These are phyloP conservation scores for Hymenoscyphus occultus DNA, from an alignment of 2,329 filamentous ascomycete genomes.

Conservation along the genomic window DNA sequence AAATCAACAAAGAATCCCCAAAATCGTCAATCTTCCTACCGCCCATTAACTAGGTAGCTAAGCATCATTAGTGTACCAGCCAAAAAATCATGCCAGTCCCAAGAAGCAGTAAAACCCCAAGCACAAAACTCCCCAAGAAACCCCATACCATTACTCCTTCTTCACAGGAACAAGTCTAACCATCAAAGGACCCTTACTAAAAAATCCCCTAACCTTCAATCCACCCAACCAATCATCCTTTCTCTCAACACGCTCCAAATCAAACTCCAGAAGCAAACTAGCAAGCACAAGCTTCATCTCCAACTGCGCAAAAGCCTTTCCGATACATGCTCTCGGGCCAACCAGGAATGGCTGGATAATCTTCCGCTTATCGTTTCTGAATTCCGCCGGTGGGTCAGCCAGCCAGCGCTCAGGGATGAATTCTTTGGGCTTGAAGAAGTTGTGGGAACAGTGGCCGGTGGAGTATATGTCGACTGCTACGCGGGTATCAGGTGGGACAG, in stretches of 20 bases:
- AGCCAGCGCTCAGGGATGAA: constrained; percentile 32
- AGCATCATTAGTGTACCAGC: not conserved
- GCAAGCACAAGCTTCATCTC: constrained; percentile 16
- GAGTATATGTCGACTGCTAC: constrained; percentile 33
- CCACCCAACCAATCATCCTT: constrained; percentile 1
- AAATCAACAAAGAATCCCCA: not conserved
- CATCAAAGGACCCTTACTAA: constrained; percentile 13
- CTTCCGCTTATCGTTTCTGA: constrained; percentile 35
- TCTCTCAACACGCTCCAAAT: constrained; percentile 6
- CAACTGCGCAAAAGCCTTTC: constrained; percentile 11
- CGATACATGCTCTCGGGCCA: constrained; percentile 11
- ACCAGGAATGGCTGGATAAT: constrained; percentile 29
- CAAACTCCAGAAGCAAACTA: constrained; percentile 16
- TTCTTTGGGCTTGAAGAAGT: constrained; percentile 21
- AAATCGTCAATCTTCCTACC: not conserved
- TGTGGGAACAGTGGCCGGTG: constrained; percentile 24
- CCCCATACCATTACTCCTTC: not conserved
- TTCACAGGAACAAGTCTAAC: constrained; percentile 5
- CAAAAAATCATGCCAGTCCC: not conserved
- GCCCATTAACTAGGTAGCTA: not conserved
- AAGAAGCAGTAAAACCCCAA: not conserved
- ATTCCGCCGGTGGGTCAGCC: constrained; percentile 18
- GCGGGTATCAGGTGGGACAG: constrained; percentile 18
- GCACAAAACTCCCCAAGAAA: not conserved
- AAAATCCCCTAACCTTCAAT: constrained; percentile 6